These are phyloP conservation scores for Turritis glabra DNA, from an alignment of 345 rosid species.

Conservation along the genomic window DNA sequence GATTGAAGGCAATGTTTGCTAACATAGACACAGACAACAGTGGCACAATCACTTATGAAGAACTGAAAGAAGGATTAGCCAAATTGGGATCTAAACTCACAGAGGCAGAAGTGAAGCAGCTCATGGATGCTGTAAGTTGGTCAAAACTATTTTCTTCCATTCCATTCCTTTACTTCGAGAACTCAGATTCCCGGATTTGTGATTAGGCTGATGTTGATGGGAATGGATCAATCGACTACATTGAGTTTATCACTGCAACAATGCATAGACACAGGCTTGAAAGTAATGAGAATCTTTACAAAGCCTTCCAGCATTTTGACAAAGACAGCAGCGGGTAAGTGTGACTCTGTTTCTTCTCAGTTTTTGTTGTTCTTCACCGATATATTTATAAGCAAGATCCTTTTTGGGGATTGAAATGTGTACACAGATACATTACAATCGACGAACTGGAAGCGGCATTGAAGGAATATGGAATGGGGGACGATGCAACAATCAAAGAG, in stretches of 20 bases:
- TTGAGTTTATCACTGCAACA: constrained; percentile 88
- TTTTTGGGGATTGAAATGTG: neutral
- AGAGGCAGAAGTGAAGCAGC: constrained; percentile 79
- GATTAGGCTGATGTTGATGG: constrained; percentile 96
- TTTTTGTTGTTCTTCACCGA: neutral
- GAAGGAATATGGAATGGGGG: constrained; percentile 86
- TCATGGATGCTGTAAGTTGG: constrained; percentile 89
- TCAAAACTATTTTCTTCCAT: neutral
- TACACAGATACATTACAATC: constrained; percentile 67
- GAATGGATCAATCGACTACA: constrained; percentile 88
- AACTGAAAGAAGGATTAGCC: constrained; percentile 80
- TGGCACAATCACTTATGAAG: constrained; percentile 89
- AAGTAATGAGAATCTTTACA: constrained; percentile 78
- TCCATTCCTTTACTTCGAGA: neutral
- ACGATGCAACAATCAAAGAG: constrained; percentile 69
- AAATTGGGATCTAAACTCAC: constrained; percentile 87
- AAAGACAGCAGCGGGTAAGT: constrained; percentile 87
- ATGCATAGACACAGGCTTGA: constrained; percentile 90
- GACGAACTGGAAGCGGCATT: constrained; percentile 80
- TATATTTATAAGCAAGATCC: neutral
- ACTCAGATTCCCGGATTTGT: neutral
- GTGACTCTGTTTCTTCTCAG: constrained; percentile 4
- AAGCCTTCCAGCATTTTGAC: constrained; percentile 92
- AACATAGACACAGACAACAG: constrained; percentile 91
- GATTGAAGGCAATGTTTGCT: constrained; percentile 76